Evolutionary conservation across 441 rosid species (phyloP).

Genomic region (Aleurites moluccanus): DNA sequence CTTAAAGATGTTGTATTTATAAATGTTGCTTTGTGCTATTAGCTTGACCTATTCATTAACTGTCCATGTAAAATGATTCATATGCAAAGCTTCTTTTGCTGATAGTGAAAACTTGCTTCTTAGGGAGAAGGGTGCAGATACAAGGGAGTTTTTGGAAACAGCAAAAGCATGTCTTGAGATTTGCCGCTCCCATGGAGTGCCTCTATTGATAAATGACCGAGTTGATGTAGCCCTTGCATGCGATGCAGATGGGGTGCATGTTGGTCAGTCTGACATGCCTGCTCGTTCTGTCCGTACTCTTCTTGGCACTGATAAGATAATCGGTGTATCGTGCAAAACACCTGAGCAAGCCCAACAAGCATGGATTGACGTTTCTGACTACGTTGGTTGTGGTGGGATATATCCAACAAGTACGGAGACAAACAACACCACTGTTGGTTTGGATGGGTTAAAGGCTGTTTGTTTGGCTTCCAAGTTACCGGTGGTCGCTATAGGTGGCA

Average conservation of each 20-base stretch:
- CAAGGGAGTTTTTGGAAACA: conserved; percentile 62
- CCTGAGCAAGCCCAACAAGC: conserved; percentile 80
- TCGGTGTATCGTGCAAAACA: conserved; percentile 90
- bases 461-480: conserved; percentile 76
- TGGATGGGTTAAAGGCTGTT: conserved; percentile 75
- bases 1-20: background rate
- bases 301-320: conserved; percentile 86
- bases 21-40: background rate
- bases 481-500: conserved; percentile 94
- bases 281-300: conserved; percentile 55
- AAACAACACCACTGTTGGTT: conserved; percentile 68
- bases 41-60: background rate
- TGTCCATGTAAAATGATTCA: background rate
- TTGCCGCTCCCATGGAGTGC: conserved; percentile 59
- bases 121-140: conserved; percentile 81
- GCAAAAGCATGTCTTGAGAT: conserved; percentile 67
- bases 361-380: conserved; percentile 86
- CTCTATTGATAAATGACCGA: conserved; percentile 83
- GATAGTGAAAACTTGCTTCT: conserved; percentile 15
- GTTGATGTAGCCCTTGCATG: conserved; percentile 83
- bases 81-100: background rate
- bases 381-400: conserved; percentile 91
- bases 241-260: conserved; percentile 88
- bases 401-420: conserved; percentile 75
- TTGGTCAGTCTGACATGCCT: conserved; percentile 91